Evolutionary conservation across 495 filamentous ascomycete genomes (phyloP).

Genomic region (Pyrenopolyporus hunteri): DNA sequence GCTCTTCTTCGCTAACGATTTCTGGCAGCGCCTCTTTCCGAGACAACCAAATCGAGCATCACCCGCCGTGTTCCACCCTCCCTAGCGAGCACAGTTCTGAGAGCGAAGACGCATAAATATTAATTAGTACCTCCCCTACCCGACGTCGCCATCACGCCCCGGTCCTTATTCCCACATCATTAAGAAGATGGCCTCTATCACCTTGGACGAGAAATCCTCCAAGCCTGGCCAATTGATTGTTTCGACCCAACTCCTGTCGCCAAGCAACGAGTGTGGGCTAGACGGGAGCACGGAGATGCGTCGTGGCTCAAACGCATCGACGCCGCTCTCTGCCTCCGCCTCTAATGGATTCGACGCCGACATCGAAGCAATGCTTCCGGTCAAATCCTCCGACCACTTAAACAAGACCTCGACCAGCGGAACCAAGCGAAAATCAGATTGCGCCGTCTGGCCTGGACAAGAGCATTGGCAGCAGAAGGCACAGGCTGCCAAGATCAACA

Average conservation of each 20-base stretch:
- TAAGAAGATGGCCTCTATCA: conserved; percentile 29
- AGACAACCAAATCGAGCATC: neutral
- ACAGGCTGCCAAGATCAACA: conserved; percentile 53
- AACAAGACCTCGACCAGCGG: conserved; percentile 44
- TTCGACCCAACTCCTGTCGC: conserved; percentile 35
- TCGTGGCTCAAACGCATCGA: conserved; percentile 46
- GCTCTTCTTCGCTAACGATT: neutral
- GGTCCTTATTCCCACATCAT: neutral
- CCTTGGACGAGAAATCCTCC: conserved; percentile 28
- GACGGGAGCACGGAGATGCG: conserved; percentile 26
- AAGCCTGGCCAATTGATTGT: conserved; percentile 44
- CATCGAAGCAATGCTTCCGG: conserved; percentile 53
- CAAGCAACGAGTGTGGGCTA: conserved; percentile 35
- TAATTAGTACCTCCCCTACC: conserved; percentile 12
- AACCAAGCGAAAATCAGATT: conserved; percentile 46
- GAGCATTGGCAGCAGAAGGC: conserved; percentile 58
- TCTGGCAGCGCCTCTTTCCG: conserved; percentile 4
- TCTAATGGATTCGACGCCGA: conserved; percentile 56
- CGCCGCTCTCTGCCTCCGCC: conserved; percentile 43
- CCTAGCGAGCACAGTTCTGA: neutral
- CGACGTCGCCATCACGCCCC: neutral
- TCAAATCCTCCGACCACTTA: conserved; percentile 30
- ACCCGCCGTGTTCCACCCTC: neutral
- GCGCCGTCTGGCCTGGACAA: conserved; percentile 57
- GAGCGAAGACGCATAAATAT: conserved; percentile 9